Conservation (phyloP, 768 basidiomycete genomes). For the Boletus rubroflammeus region DNA sequence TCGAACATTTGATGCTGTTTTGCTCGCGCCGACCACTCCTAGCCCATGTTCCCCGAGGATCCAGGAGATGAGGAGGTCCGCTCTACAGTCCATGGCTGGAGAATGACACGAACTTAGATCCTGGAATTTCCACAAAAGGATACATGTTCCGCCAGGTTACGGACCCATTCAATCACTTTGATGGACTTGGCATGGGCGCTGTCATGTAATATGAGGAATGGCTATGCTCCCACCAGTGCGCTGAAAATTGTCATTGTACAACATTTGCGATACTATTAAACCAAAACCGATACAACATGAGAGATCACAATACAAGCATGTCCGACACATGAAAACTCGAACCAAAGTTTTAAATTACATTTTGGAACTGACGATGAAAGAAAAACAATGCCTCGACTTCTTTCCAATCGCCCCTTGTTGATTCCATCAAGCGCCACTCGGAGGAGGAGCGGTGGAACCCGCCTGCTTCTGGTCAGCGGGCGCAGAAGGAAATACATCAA, state of each 20-base stretch:
- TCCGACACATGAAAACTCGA: not conserved
- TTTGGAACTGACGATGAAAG: not conserved
- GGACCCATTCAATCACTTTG: not conserved
- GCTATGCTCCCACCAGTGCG: too few relatives aligned
- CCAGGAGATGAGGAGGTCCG: conserved; percentile 72
- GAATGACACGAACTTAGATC: conserved; percentile 34
- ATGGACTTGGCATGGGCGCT: not conserved
- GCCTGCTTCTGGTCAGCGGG: conserved; percentile 4
- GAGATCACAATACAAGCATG: not conserved
- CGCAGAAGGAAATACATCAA: not conserved
- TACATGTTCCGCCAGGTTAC: too few relatives aligned
- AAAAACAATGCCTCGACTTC: not conserved
- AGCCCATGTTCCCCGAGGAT: conserved; percentile 93
- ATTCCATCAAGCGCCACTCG: not conserved
- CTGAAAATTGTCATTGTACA: not conserved
- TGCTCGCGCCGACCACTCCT: not conserved
- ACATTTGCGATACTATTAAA: not conserved
- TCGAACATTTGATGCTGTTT: not conserved
- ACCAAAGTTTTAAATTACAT: not conserved
- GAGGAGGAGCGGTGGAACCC: not conserved
- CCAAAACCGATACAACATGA: not conserved
- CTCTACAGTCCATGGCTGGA: conserved; percentile 85
- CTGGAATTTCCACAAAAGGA: not conserved
- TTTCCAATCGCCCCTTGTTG: not conserved
- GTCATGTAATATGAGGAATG: too few relatives aligned